Conservation (phyloP, 345 rosid species). For the rapeseed (Brassica napus) region Da-Ae NC_063452.1:63642001-63642500, state of each 20-base stretch:
- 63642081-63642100: too few relatives aligned
- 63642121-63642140: too few relatives aligned
- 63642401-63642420: not conserved
- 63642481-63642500: slow-evolving; percentile 30
- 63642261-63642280: not conserved
- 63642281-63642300: not conserved
- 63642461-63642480: slow-evolving; percentile 34
- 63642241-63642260: not conserved
- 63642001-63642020: too few relatives aligned
- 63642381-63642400: not conserved
- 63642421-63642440: not conserved
- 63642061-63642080: too few relatives aligned
- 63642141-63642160: too few relatives aligned
- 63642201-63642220: not conserved
- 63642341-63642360: not conserved
- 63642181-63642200: too few relatives aligned
- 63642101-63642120: too few relatives aligned
- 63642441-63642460: slow-evolving; percentile 24
- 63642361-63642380: not conserved
- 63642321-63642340: not conserved
- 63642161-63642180: too few relatives aligned
- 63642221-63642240: not conserved
- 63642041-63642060: too few relatives aligned
- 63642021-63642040: too few relatives aligned
- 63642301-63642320: not conserved